These are phyloP conservation scores for Melanogaster broomeanus DNA, from an alignment of 768 basidiomycete genomes.

Conservation along the genomic window DNA sequence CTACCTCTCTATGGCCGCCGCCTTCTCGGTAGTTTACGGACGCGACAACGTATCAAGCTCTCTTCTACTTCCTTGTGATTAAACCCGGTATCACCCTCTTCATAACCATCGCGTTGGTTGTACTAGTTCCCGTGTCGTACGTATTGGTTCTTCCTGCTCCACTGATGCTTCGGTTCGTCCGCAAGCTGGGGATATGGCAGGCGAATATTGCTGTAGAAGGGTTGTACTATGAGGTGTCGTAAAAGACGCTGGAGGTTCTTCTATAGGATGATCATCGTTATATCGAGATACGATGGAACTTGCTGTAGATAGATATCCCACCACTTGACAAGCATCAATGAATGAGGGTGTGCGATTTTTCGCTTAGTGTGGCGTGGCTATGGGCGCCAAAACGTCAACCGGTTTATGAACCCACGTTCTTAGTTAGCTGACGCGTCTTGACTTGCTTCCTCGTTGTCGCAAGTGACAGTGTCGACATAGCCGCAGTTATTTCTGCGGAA, in stretches of 20 bases:
- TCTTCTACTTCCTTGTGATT: slow-evolving; percentile 88
- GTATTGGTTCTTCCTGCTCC: slow-evolving; percentile 69
- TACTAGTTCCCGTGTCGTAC: slow-evolving; percentile 58
- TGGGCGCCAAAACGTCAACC: slow-evolving; percentile 10
- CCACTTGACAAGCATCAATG: neutral
- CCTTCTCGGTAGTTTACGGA: slow-evolving; percentile 64
- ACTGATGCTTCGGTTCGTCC: slow-evolving; percentile 60
- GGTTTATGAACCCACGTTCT: slow-evolving; percentile 29
- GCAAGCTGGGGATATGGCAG: slow-evolving; percentile 78
- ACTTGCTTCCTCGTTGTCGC: slow-evolving; percentile 28
- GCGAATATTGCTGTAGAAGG: slow-evolving; percentile 83
- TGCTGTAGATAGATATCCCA: neutral
- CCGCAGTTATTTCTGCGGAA: slow-evolving; percentile 4
- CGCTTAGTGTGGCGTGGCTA: slow-evolving; percentile 34
- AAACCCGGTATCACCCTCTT: slow-evolving; percentile 79
- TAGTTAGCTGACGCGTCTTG: slow-evolving; percentile 39
- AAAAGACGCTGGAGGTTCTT: neutral
- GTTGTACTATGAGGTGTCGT: slow-evolving; percentile 43
- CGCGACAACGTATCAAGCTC: slow-evolving; percentile 77
- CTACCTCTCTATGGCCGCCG: neutral
- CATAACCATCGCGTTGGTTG: slow-evolving; percentile 54
- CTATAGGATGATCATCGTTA: neutral
- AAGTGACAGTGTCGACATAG: slow-evolving; percentile 6
- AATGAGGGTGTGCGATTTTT: neutral
- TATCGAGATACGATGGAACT: neutral